Evolutionary conservation across 768 basidiomycete genomes (phyloP).

Genomic region (Leccinum uliginosum): DNA sequence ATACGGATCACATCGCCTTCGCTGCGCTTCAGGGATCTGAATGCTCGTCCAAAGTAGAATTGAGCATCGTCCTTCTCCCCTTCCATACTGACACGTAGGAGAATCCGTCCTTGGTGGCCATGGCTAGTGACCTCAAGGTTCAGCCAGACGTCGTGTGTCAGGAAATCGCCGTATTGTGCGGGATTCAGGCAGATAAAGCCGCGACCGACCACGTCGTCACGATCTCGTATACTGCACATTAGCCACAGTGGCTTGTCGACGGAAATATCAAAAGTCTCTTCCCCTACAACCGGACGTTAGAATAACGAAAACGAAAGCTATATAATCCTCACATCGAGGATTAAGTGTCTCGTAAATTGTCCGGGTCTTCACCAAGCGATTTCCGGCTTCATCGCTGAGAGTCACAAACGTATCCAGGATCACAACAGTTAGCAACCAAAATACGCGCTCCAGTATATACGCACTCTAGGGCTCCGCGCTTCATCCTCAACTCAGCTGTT

Average conservation of each 20-base stretch:
- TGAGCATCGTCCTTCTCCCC: conserved; percentile 98
- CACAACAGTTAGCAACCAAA: conserved; percentile 5
- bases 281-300: conserved; percentile 56
- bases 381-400: conserved; percentile 87
- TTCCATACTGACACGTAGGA: conserved; percentile 94
- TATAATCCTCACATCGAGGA: conserved; percentile 73
- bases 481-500: conserved; percentile 67
- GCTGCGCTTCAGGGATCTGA: conserved; percentile 87
- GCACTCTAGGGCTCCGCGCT: conserved; percentile 80
- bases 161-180: conserved; percentile 78
- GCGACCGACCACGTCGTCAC: conserved; percentile 87
- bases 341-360: conserved; percentile 89
- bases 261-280: conserved; percentile 93
- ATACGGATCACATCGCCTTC: conserved; percentile 94
- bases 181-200: conserved; percentile 93
- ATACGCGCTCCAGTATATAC: conserved; percentile 22
- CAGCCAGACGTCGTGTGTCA: conserved; percentile 90
- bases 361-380: conserved; percentile 88
- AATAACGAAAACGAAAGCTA: not conserved
- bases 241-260: conserved; percentile 95
- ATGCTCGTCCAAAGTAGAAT: conserved; percentile 95
- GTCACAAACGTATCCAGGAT: conserved; percentile 87
- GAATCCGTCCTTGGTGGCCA: conserved; percentile 62
- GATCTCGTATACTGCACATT: conserved; percentile 91
- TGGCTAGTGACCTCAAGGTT: conserved; percentile 64